Evolutionary conservation across 2,329 filamentous ascomycete species (phyloP).

Genomic region (Alternaria burnsii): DNA sequence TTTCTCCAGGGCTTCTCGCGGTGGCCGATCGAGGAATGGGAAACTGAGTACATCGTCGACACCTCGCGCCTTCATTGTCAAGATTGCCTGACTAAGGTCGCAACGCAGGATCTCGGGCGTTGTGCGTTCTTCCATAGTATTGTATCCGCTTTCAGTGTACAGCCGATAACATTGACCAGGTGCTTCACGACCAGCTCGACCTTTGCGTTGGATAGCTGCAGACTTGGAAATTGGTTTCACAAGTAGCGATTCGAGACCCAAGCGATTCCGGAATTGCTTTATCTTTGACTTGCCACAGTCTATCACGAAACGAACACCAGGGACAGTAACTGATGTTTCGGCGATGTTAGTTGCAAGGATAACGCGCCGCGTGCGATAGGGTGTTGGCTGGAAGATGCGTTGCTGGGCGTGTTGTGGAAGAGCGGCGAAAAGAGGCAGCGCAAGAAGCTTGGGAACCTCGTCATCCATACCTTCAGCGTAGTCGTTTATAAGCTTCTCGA

Average conservation of each 20-base stretch:
- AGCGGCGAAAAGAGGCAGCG: slow-evolving; percentile 88
- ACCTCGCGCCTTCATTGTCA: slow-evolving; percentile 93
- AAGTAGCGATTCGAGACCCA: slow-evolving; percentile 90
- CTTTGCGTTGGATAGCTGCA: slow-evolving; percentile 88
- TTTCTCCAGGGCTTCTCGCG: slow-evolving; percentile 79
- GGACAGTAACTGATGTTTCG: slow-evolving; percentile 97
- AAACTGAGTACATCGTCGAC: slow-evolving; percentile 84
- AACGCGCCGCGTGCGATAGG: slow-evolving; percentile 81
- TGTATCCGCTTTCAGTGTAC: slow-evolving; percentile 82
- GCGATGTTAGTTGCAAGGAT: slow-evolving; percentile 96
- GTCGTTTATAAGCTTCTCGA: slow-evolving; percentile 82
- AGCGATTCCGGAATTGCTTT: slow-evolving; percentile 84
- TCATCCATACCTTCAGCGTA: slow-evolving; percentile 76
- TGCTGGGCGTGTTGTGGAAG: slow-evolving; percentile 88
- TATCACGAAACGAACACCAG: slow-evolving; percentile 89
- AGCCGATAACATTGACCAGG: slow-evolving; percentile 89
- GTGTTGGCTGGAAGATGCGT: slow-evolving; percentile 79
- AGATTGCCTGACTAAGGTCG: slow-evolving; percentile 82
- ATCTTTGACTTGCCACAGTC: slow-evolving; percentile 95
- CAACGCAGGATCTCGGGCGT: slow-evolving; percentile 90
- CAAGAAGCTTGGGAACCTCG: slow-evolving; percentile 74
- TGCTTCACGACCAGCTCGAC: slow-evolving; percentile 91
- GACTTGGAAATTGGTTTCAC: slow-evolving; percentile 92
- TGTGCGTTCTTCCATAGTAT: slow-evolving; percentile 74
- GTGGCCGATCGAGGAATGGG: slow-evolving; percentile 83